Percentiles rank a stretch among this genome's conserved stretches.
These are phyloP conservation scores for Apiospora kogelbergensis DNA, from an alignment of 2,329 filamentous ascomycete species.

Conservation along the genomic window DNA sequence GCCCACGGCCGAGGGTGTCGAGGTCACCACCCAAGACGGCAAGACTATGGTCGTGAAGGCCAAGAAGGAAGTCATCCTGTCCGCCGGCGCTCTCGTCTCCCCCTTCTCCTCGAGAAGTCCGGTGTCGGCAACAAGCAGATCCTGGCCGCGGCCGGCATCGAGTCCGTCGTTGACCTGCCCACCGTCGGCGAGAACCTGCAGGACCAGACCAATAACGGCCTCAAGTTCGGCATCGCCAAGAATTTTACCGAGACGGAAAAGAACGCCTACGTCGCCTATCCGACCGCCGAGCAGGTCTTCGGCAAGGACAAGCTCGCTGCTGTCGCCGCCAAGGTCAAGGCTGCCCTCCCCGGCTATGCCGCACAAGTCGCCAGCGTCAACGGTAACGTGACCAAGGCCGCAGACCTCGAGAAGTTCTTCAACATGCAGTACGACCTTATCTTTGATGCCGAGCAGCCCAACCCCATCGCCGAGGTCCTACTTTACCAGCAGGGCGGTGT, in stretches of 20 bases:
- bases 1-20: conserved; percentile 27
- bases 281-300: conserved; percentile 13
- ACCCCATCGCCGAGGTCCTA: conserved; percentile 15
- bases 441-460: conserved; percentile 9
- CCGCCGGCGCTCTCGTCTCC: conserved; percentile 31
- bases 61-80: conserved; percentile 35
- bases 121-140: conserved; percentile 33
- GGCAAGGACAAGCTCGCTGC: background rate
- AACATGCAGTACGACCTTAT: conserved; percentile 18
- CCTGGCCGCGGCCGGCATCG: conserved; percentile 35
- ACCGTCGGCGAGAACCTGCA: conserved; percentile 41
- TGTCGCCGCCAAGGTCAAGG: conserved; percentile 10
- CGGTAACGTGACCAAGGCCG: conserved; percentile 14
- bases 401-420: conserved; percentile 16
- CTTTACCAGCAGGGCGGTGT: conserved; percentile 7
- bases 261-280: conserved; percentile 15
- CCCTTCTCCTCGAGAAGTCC: conserved; percentile 20
- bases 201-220: conserved; percentile 31
- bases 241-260: conserved; percentile 14
- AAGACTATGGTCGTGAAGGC: conserved; percentile 10
- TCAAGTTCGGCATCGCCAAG: conserved; percentile 34
- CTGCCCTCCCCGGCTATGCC: conserved; percentile 13
- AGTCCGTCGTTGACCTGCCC: conserved; percentile 33
- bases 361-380: conserved; percentile 9
- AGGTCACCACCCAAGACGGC: conserved; percentile 27